These are phyloP conservation scores for Conticribra guillardii DNA, from an alignment of 108 stramenopile species.

Conservation along the genomic window DNA sequence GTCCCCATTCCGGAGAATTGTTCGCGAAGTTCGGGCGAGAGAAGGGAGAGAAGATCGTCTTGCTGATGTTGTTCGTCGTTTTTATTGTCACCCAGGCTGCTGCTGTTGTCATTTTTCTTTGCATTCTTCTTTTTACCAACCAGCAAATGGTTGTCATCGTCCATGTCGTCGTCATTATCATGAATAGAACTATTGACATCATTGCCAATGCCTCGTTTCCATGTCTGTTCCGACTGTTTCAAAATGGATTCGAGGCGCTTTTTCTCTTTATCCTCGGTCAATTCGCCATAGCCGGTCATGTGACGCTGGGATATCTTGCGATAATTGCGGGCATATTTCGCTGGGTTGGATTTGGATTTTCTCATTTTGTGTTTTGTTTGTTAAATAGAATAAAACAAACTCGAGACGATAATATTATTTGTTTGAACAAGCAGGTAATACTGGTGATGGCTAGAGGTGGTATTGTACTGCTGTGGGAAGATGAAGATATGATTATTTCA, in stretches of 20 bases:
- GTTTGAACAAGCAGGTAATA: too few relatives aligned
- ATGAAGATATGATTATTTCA: too few relatives aligned
- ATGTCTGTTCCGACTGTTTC: slow-evolving; percentile 43
- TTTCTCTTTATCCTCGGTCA: slow-evolving; percentile 63
- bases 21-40: slow-evolving; percentile 65
- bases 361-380: slow-evolving; percentile 71
- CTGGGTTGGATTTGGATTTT: slow-evolving; percentile 80
- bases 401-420: too few relatives aligned
- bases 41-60: slow-evolving; percentile 47
- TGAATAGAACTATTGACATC: too few relatives aligned
- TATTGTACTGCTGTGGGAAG: too few relatives aligned
- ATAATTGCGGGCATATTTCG: slow-evolving; percentile 84
- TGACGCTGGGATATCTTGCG: slow-evolving; percentile 88
- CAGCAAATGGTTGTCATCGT: too few relatives aligned
- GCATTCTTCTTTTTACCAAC: too few relatives aligned
- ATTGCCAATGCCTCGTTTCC: not conserved
- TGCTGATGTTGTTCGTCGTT: slow-evolving; percentile 71
- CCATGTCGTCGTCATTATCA: too few relatives aligned
- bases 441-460: too few relatives aligned
- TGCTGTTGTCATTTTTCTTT: too few relatives aligned
- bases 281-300: slow-evolving; percentile 72
- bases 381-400: too few relatives aligned
- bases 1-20: slow-evolving; percentile 49
- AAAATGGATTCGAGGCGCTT: slow-evolving; percentile 54
- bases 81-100: slow-evolving; percentile 9